A percentile compares a stretch with the other conserved stretches of the same genome.
These are phyloP conservation scores for Colletotrichum sansevieriae DNA, from an alignment of 2,329 filamentous ascomycete genomes.

Conservation along the genomic window DNA sequence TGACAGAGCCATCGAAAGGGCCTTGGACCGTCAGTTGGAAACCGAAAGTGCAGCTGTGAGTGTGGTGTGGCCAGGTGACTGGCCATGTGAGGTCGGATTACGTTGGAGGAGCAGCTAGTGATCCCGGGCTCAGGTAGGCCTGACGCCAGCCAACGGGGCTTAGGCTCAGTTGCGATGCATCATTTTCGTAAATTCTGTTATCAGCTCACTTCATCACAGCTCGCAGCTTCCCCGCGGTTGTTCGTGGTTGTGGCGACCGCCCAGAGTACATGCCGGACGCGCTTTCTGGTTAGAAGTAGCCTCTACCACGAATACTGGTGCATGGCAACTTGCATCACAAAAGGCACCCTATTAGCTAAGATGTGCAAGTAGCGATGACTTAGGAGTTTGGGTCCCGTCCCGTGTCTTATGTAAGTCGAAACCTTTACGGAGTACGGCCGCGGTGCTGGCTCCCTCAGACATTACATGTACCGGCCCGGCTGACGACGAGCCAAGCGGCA, in stretches of 20 bases:
- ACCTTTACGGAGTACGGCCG: conserved; percentile 28
- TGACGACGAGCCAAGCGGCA: conserved; percentile 28
- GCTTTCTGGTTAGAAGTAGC: too few species aligned
- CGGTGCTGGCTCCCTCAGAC: conserved; percentile 32
- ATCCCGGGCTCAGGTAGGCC: conserved; percentile 3
- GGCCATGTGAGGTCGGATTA: conserved; percentile 15
- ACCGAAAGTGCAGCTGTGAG: neutral
- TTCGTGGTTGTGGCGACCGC: too few species aligned
- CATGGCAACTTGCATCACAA: conserved; percentile 18
- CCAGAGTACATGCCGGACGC: conserved; percentile 3
- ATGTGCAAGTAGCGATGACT: conserved; percentile 10
- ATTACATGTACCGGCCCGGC: conserved; percentile 12
- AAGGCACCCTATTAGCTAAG: conserved; percentile 29
- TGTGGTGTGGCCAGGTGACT: conserved; percentile 34
- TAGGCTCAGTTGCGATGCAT: conserved; percentile 29
- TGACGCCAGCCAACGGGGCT: conserved; percentile 26
- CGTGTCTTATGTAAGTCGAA: conserved; percentile 34
- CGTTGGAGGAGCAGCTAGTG: conserved; percentile 2
- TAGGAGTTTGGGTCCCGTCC: conserved; percentile 6
- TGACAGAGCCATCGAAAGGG: conserved; percentile 11
- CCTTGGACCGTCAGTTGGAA: conserved; percentile 8
- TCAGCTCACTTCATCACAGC: conserved; percentile 36
- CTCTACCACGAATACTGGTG: too few species aligned
- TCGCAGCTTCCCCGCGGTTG: too few species aligned
- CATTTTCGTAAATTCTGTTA: conserved; percentile 39